Evolutionary conservation across 768 basidiomycete species (phyloP), one percentile per base, ranked within the genome.

Genomic region (Suillus bovinus): DNA sequence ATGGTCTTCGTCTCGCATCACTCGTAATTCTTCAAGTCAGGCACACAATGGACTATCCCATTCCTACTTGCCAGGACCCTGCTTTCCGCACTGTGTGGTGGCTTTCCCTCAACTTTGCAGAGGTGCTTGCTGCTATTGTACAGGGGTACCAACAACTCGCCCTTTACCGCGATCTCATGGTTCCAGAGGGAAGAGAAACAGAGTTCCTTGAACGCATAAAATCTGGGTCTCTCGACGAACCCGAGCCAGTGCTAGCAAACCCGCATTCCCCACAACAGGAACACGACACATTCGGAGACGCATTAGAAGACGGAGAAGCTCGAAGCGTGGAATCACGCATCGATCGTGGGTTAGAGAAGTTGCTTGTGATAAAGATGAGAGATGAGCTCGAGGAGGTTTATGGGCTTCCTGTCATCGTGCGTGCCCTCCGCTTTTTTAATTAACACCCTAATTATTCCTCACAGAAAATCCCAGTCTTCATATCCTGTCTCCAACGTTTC

Each of bases 361-460:
- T 94, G 27, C 71, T 91, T 44, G 77, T 80, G 2, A 72, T 91
- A 59, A 88, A 87, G 68, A 81, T 79, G 22, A 78, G 91, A 46
- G 87, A 90, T 69, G 93, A 94, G 62, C 74, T 94, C 42, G 92
- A 93, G 70, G 85, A 86, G 55, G 80, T 92, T 6, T 93, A 91
- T 68, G 92, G 92, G 2, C 73, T 90, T n/a, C 89, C 93, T 3
- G 80, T 89, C 42, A 86, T 94, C 52, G 90, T 92, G 72, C 66
- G 88, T 86, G 13, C 49, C 50, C n/a, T 38, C 2, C 14, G 7
- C 9, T 22, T 24, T 20, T 60, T 54, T 67, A 64, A 47, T 24
- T 4, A 8, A 47, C 24, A 16, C 14, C 24, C 14, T 47, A 24
- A 24, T 14, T 1, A 27, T 16, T 3, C 8, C 24, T 5, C 24